Evolutionary conservation across 1,139 yeast genomes (phyloP).

Genomic region (Blastobotrys arbuscula): DNA sequence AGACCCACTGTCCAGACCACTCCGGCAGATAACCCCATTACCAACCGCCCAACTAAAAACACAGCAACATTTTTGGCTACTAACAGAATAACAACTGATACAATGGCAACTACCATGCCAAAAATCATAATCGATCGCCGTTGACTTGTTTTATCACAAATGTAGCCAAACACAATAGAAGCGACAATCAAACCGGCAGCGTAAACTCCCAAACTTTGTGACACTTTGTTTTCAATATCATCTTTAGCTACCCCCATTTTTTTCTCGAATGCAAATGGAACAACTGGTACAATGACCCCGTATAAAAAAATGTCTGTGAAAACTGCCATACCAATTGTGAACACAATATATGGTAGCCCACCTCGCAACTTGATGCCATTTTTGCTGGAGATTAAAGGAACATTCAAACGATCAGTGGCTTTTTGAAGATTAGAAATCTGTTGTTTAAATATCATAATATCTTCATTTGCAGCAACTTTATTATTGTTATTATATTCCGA

Average conservation of each 20-base stretch:
- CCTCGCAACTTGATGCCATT: not conserved
- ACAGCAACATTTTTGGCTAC: conserved; percentile 27
- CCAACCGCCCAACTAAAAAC: conserved; percentile 32
- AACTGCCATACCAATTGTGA: conserved; percentile 30
- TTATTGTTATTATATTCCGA: not conserved
- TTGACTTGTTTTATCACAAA: conserved; percentile 27
- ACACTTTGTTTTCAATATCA: conserved; percentile 30
- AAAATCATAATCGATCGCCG: conserved; percentile 30
- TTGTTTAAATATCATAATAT: not conserved
- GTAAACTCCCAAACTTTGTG: conserved; percentile 32
- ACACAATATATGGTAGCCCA: conserved; percentile 22
- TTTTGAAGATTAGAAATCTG: not conserved
- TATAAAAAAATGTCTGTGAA: conserved; percentile 35
- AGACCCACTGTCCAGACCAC: conserved; percentile 38
- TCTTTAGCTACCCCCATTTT: conserved; percentile 28
- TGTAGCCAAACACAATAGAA: conserved; percentile 30
- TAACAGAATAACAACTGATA: conserved; percentile 30
- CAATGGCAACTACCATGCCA: conserved; percentile 32
- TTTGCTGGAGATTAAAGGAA: conserved; percentile 6
- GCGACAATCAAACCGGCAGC: conserved; percentile 34
- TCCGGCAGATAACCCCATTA: conserved; percentile 36
- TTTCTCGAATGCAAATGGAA: conserved; percentile 32
- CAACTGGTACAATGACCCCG: conserved; percentile 33
- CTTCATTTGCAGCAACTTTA: not conserved
- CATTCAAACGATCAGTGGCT: not conserved